Evolutionary conservation across 129 eudicot genomes (phyloP), one percentile per base, ranked within the genome.

Genomic region (Artemisia argyi): DNA sequence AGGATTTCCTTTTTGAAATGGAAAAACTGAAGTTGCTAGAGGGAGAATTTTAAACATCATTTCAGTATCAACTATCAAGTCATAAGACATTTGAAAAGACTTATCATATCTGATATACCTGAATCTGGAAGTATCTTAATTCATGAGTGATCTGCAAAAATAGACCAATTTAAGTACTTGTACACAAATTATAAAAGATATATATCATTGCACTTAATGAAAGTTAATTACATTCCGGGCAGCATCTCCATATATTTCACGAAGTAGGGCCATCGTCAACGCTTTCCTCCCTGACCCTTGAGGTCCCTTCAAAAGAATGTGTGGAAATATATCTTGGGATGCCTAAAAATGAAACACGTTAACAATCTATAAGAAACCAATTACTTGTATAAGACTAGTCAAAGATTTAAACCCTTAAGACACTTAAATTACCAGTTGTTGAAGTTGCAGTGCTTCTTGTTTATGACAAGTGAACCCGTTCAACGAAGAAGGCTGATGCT

Each of bases 211-310:
- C 8, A 55, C 11, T 4, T 17, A 32, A 46, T 5, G 5, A 46
- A 68, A 28, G 4, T 19, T 57, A 3, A 73, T n/a, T 88, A 88
- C 95, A 81, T 83, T 81, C 63, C 84, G 80, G 3, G 78, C 73
- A 76, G 85, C 69, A 63, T 83, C 88, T 61, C 95, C 95, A 58
- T 71, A 88, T 80, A 88, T 78, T 73, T 85, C 95, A 30, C 83
- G 72, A 51, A 88, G 76, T 76, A 88, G 78, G 22, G 95, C 97
- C 91, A 87, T 85, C 26, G 87, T 79, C 62, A 90, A 80, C 48
- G 94, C 84, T 78, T 85, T 87, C 83, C 79, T 90, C 62, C 91
- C 97, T 12, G 94, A 76, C 61, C 97, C 97, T 54, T 79, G 84
- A 62, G 89, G 87, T 35, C 97, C 97, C 76, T 87, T 87, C 11